Conservation (phyloP, 2,329 filamentous ascomycete species). For the Claviceps africana region DNA sequence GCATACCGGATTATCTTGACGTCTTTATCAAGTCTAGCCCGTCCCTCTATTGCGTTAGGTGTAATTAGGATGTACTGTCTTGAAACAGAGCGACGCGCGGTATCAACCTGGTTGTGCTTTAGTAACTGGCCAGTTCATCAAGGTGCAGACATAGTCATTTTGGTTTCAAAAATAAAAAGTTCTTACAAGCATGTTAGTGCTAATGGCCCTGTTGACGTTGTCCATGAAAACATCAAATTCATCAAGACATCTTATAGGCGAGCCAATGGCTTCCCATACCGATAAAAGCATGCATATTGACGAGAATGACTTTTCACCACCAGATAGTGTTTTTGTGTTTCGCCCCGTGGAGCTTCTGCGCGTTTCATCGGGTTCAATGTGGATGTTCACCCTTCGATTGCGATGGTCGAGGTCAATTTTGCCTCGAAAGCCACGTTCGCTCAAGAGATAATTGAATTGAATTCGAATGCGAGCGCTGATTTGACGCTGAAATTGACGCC, state of each 20-base stretch:
- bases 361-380: constrained; percentile 59
- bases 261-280: constrained; percentile 97
- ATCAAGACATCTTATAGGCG: constrained; percentile 83
- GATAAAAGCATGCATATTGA: constrained; percentile 86
- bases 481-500: constrained; percentile 65
- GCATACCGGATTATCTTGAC: constrained; percentile 63
- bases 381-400: constrained; percentile 59
- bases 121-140: constrained; percentile 1
- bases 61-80: constrained; percentile 95
- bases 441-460: constrained; percentile 78
- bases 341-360: constrained; percentile 56
- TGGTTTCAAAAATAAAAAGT: not conserved
- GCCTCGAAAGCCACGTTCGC: constrained; percentile 79
- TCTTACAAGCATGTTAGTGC: constrained; percentile 82
- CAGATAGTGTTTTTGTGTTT: constrained; percentile 82
- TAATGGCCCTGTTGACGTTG: constrained; percentile 83
- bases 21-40: constrained; percentile 46
- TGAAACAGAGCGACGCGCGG: constrained; percentile 73
- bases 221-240: constrained; percentile 99
- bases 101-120: constrained; percentile 49
- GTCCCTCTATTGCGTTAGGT: constrained; percentile 64
- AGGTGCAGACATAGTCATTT: not conserved
- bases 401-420: constrained; percentile 66
- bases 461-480: constrained; percentile 78
- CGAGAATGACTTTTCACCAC: constrained; percentile 95